Evolutionary conservation across 2,329 filamentous ascomycete species (phyloP).

Genomic region (Talaromyces sp.): DNA sequence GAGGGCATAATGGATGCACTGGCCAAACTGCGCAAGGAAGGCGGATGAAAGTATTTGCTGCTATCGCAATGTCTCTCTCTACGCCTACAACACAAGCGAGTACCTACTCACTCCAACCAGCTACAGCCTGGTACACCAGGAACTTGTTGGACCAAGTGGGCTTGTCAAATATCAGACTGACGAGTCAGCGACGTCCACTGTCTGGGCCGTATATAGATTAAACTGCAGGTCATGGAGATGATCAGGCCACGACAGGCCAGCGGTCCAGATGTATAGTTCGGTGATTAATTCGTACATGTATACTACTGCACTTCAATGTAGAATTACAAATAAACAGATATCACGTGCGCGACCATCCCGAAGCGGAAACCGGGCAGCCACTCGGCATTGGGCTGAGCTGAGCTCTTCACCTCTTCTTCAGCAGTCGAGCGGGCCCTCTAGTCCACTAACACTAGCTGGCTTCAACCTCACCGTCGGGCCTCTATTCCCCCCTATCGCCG

Average conservation of each 20-base stretch:
- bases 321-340: not conserved
- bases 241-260: not conserved
- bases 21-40: conserved; percentile 45
- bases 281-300: not conserved
- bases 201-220: not conserved
- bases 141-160: not conserved
- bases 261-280: not conserved
- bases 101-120: not conserved
- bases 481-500: not conserved
- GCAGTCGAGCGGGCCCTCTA: not conserved
- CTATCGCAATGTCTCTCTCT: not conserved
- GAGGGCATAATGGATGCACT: conserved; percentile 56
- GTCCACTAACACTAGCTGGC: not conserved
- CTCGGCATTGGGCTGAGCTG: conserved; percentile 18
- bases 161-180: not conserved
- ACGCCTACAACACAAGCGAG: not conserved
- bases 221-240: not conserved
- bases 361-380: conserved; percentile 18
- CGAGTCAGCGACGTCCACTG: not conserved
- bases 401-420: not conserved
- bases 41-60: conserved; percentile 7
- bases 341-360: conserved; percentile 6
- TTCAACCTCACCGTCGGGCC: not conserved
- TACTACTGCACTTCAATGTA: not conserved
- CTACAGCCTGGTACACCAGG: not conserved